phyloP scores from a whole-genome alignment of 805 yeast species.

The Pichia paraexigua region DNA sequence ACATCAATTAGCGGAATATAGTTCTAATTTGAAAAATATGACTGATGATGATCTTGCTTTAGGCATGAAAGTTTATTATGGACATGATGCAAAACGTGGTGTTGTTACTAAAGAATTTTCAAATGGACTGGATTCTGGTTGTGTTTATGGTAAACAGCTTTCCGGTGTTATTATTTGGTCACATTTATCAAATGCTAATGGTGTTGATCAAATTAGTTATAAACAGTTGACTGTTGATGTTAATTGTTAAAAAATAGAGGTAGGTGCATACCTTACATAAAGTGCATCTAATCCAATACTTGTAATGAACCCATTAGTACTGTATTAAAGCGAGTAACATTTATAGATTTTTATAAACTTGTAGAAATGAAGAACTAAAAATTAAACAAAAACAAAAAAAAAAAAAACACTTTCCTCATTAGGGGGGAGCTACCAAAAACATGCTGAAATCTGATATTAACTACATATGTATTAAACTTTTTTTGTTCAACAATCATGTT shows the following conservation, averaged over 20 bases:
- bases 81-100: constrained; percentile 83
- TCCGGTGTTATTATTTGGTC: constrained; percentile 51
- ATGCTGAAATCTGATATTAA: background rate
- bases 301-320: no score
- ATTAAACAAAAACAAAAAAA: background rate
- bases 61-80: constrained; percentile 56
- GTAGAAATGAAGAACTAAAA: background rate
- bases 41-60: constrained; percentile 12
- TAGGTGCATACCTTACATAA: background rate
- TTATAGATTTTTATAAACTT: background rate
- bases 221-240: constrained; percentile 23
- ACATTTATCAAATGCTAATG: constrained; percentile 16
- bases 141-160: constrained; percentile 67
- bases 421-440: background rate
- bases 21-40: constrained; percentile 3
- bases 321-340: background rate
- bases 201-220: constrained; percentile 16
- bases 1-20: constrained; percentile 15
- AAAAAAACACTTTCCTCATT: background rate
- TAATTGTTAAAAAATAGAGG: constrained; percentile 16
- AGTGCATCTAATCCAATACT: no score
- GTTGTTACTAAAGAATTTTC: constrained; percentile 56
- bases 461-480: background rate
- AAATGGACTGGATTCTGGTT: constrained; percentile 76
- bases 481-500: background rate